Percentiles rank a stretch among this genome's conserved stretches.
Conservation (phyloP, 2,329 filamentous ascomycete genomes). For the Botrytis porri region DNA sequence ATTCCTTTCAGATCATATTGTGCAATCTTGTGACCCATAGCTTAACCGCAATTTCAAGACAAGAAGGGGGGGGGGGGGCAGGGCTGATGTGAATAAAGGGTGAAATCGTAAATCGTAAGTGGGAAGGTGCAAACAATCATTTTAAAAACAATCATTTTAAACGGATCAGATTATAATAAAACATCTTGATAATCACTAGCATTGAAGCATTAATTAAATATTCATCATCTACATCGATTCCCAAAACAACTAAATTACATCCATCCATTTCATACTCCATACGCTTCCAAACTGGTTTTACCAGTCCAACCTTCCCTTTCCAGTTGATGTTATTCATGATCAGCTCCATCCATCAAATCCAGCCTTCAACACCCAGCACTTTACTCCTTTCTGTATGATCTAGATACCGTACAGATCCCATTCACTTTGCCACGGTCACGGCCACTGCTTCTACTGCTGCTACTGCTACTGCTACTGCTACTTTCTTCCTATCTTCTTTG, state of each 20-base stretch:
- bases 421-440: not conserved
- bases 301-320: not conserved
- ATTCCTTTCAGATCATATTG: not conserved
- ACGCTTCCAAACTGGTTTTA: not conserved
- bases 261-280: not conserved
- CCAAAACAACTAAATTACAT: not conserved
- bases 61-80: not conserved
- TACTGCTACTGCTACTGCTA: not conserved
- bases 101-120: not conserved
- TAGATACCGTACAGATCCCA: not conserved
- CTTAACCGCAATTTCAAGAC: not conserved
- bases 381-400: not conserved
- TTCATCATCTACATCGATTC: not conserved
- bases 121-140: not conserved
- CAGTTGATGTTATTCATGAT: not conserved
- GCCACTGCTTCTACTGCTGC: not conserved
- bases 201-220: not conserved
- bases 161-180: not conserved
- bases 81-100: not conserved
- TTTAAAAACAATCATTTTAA: conserved; percentile 9
- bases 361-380: not conserved
- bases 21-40: conserved; percentile 10
- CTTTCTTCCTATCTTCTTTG: not conserved
- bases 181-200: not conserved
- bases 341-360: not conserved